Base-by-base conservation (phyloP, 129 eudicot species). In the Lonicera japonica region DNA sequence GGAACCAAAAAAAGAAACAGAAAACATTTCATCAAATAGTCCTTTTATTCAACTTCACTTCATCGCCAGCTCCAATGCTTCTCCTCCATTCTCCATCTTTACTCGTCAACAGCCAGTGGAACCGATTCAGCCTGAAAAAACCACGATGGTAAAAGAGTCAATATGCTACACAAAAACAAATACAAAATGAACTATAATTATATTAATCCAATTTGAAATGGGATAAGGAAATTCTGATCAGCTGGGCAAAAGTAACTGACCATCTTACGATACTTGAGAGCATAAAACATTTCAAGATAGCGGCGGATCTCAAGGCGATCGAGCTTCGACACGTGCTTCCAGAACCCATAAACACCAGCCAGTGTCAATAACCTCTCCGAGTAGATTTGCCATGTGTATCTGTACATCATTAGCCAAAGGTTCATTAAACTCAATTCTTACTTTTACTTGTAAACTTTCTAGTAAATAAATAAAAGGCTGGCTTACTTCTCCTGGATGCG, bases 341-440 rank as follows among this genome's bases (percentile, higher is more conserved):
- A 86, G 75, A 86, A 86, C 25, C 90, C 87, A 21, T 83, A 86
- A 29, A 80, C 90, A 0, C 82, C 87, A 18, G 90, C 86, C 60
- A 86, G 59, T 8, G 86, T 83, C 90, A 86, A 56, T 23, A 86
- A 40, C 74, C 82, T 80, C 64, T 77, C 80, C 3, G 95, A 86
- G 69, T 86, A 86, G 25, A 86, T 86, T 63, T 86, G 84, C 90
- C 95, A 83, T 8, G 95, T 83, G 73, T 86, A 86, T 68, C 95
- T 86, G 25, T 62, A 20, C 2, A 22, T 20, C 19, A 60, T 38
- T 38, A 43, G 13, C 47, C 4, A 46, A 54, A n/a, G n/a, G 23
- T 1, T 56, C 8, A 57, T 25, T 15, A 25, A 58, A 58, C 62
- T 29, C 19, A 15, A 12, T 29, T n/a, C 17, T 10, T 57, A 43